Conservation (phyloP, 1,284 basidiomycete species). For the Moesziomyces antarcticus region DNA sequence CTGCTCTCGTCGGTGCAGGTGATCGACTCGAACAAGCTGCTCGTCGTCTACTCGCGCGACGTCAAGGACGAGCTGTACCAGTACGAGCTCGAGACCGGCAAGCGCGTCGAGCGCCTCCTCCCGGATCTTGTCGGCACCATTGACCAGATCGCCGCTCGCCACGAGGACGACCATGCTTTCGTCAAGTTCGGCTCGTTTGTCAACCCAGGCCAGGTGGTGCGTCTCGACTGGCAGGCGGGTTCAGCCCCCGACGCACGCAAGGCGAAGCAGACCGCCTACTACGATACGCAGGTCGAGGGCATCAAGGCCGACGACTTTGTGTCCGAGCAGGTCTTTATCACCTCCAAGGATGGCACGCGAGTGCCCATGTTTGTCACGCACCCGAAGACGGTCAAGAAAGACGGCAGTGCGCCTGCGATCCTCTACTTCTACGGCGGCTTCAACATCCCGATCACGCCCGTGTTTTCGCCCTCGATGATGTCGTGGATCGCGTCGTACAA, state of each 20-base stretch:
- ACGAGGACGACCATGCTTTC: conserved; percentile 77
- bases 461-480: conserved; percentile 79
- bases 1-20: conserved; percentile 74
- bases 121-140: conserved; percentile 78
- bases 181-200: conserved; percentile 78
- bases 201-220: conserved; percentile 75
- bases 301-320: conserved; percentile 79
- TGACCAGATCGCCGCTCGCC: conserved; percentile 72
- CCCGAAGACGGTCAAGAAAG: conserved; percentile 77
- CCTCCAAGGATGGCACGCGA: conserved; percentile 81
- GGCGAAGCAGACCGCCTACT: conserved; percentile 70
- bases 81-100: conserved; percentile 74
- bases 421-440: conserved; percentile 76
- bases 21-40: conserved; percentile 75
- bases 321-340: conserved; percentile 74
- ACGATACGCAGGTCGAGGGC: conserved; percentile 75
- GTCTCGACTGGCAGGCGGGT: conserved; percentile 51
- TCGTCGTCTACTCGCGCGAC: conserved; percentile 79
- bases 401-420: conserved; percentile 81
- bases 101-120: conserved; percentile 74
- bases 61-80: conserved; percentile 86
- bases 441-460: conserved; percentile 77
- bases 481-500: conserved; percentile 81
- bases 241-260: conserved; percentile 57
- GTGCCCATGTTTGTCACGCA: conserved; percentile 88